Conservation (phyloP, 352 stramenopile genomes). For the Pythium periplocum region DNA sequence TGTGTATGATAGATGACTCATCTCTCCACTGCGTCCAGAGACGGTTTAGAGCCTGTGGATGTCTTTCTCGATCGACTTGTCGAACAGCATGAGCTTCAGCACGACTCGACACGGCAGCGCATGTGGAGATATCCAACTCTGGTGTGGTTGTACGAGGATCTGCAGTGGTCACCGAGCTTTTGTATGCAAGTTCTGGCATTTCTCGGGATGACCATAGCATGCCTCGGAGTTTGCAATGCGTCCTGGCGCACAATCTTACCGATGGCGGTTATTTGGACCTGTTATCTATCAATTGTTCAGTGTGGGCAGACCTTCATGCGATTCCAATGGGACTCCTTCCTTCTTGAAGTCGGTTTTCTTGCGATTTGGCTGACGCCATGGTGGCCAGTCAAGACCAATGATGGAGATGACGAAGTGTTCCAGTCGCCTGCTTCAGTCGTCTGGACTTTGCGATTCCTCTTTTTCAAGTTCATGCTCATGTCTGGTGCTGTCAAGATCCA, state of each 20-base stretch:
- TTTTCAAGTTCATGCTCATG: constrained; percentile 96
- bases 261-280: constrained; percentile 41
- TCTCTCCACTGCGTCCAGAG: constrained; percentile 19
- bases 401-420: constrained; percentile 12
- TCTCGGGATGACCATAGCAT: constrained; percentile 20
- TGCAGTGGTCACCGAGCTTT: constrained; percentile 42
- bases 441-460: constrained; percentile 81
- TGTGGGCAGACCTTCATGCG: constrained; percentile 85
- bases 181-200: constrained; percentile 45
- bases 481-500: constrained; percentile 89
- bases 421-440: constrained; percentile 24
- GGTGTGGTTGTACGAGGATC: constrained; percentile 42
- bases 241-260: constrained; percentile 29
- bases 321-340: constrained; percentile 92
- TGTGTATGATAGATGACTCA: constrained; percentile 1
- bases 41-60: constrained; percentile 56
- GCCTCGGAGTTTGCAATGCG: constrained; percentile 23
- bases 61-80: constrained; percentile 39
- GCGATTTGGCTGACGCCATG: constrained; percentile 44
- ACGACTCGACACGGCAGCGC: constrained; percentile 14
- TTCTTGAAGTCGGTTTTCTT: constrained; percentile 84
- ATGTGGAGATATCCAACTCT: constrained; percentile 42
- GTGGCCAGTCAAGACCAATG: constrained; percentile 12
- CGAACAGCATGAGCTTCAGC: constrained; percentile 6
- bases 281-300: constrained; percentile 73